These are phyloP conservation scores for Penicillium cinerascens DNA, from an alignment of 495 filamentous ascomycete genomes.

Conservation along the genomic window DNA sequence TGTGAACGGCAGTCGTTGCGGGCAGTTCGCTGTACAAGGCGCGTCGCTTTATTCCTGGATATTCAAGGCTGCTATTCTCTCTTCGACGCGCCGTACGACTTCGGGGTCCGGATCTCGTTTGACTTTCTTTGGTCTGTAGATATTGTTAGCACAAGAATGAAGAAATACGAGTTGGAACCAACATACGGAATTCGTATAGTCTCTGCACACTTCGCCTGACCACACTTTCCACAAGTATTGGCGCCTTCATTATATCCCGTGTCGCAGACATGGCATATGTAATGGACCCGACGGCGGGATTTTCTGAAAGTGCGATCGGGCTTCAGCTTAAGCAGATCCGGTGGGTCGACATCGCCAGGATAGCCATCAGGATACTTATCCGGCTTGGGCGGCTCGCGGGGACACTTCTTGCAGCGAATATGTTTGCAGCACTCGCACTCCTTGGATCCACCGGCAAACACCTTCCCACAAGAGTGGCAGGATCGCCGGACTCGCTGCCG, in stretches of 20 bases:
- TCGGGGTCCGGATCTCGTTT: constrained; percentile 65
- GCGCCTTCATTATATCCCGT: constrained; percentile 47
- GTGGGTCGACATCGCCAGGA: constrained; percentile 61
- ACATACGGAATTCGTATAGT: constrained; percentile 53
- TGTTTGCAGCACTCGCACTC: constrained; percentile 72
- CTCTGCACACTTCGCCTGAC: constrained; percentile 49
- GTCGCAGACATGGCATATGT: constrained; percentile 63
- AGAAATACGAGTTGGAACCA: not conserved
- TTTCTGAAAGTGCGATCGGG: constrained; percentile 41
- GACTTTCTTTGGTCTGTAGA: constrained; percentile 52
- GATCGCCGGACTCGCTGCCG: constrained; percentile 68
- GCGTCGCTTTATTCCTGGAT: constrained; percentile 2
- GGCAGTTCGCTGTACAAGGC: not conserved
- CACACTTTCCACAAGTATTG: constrained; percentile 58
- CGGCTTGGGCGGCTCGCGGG: constrained; percentile 69
- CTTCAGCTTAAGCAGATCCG: constrained; percentile 29
- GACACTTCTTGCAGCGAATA: constrained; percentile 75
- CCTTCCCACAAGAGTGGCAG: constrained; percentile 70
- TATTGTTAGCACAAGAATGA: constrained; percentile 25
- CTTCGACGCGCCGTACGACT: constrained; percentile 56
- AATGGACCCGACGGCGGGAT: constrained; percentile 49
- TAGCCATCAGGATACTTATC: constrained; percentile 75
- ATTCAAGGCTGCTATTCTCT: constrained; percentile 43
- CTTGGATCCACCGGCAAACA: constrained; percentile 56
- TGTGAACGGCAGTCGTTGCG: not conserved